phyloP scores from a whole-genome alignment of 495 filamentous ascomycete species.

The Tuber microsphaerosporum region DNA sequence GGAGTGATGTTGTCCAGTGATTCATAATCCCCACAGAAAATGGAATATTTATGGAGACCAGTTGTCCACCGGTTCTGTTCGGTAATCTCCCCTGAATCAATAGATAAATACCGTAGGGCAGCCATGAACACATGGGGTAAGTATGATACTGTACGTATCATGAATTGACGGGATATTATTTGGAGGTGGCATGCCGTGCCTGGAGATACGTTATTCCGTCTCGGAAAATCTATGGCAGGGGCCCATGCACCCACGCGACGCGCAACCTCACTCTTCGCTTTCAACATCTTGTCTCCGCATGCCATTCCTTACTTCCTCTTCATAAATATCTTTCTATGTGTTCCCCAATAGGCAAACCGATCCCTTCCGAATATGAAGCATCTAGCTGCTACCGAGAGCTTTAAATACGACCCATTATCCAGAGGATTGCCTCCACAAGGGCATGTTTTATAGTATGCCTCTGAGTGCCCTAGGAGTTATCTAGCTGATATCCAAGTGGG shows the following conservation, averaged over 20 bases:
- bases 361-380: background rate
- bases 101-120: background rate
- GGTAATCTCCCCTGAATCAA: background rate
- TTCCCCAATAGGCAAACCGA: background rate
- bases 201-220: slow-evolving; percentile 3
- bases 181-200: background rate
- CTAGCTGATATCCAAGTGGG: background rate
- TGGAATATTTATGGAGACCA: background rate
- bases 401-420: background rate
- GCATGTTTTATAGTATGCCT: background rate
- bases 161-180: background rate
- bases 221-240: slow-evolving; percentile 9
- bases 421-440: background rate
- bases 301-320: background rate
- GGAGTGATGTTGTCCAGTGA: background rate
- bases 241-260: slow-evolving; percentile 14
- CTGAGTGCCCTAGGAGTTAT: background rate
- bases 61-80: background rate
- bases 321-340: background rate
- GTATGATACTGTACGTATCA: background rate
- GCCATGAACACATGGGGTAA: background rate
- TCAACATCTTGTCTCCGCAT: background rate
- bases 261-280: slow-evolving; percentile 13
- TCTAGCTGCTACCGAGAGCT: background rate
- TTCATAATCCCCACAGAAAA: background rate